Conservation (phyloP, 495 filamentous ascomycete species). For the Thermochaetoides thermophila region DNA sequence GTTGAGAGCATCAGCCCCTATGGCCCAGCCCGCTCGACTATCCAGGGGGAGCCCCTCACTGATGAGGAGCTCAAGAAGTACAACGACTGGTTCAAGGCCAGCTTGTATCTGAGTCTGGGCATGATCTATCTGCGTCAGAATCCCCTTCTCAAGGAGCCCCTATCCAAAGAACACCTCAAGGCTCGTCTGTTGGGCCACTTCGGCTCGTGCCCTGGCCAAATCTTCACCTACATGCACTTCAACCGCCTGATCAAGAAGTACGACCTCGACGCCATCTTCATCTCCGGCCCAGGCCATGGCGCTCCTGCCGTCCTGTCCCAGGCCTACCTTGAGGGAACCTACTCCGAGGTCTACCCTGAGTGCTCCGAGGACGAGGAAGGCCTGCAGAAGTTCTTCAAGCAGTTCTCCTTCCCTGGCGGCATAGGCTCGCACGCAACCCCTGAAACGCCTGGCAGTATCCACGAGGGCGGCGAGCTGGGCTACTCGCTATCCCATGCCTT, state of each 20-base stretch:
- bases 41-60: conserved; percentile 41
- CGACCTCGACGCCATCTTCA: conserved; percentile 49
- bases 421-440: conserved; percentile 60
- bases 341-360: conserved; percentile 56
- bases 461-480: conserved; percentile 64
- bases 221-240: conserved; percentile 65
- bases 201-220: conserved; percentile 58
- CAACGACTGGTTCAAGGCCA: conserved; percentile 53
- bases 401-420: conserved; percentile 63
- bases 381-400: conserved; percentile 58
- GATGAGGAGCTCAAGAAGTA: conserved; percentile 49
- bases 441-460: conserved; percentile 57
- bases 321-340: conserved; percentile 61
- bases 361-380: conserved; percentile 48
- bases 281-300: conserved; percentile 60
- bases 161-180: conserved; percentile 50
- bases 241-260: conserved; percentile 66
- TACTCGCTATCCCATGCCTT: conserved; percentile 64
- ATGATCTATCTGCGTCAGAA: conserved; percentile 63
- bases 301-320: conserved; percentile 55
- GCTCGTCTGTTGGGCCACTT: conserved; percentile 57
- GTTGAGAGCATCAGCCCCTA: conserved; percentile 44
- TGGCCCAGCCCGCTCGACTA: conserved; percentile 48
- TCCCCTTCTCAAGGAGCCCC: conserved; percentile 46
- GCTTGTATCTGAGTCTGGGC: conserved; percentile 55